Conservation (phyloP, 2,329 filamentous ascomycete genomes). For the Fusarium sp. region DNA sequence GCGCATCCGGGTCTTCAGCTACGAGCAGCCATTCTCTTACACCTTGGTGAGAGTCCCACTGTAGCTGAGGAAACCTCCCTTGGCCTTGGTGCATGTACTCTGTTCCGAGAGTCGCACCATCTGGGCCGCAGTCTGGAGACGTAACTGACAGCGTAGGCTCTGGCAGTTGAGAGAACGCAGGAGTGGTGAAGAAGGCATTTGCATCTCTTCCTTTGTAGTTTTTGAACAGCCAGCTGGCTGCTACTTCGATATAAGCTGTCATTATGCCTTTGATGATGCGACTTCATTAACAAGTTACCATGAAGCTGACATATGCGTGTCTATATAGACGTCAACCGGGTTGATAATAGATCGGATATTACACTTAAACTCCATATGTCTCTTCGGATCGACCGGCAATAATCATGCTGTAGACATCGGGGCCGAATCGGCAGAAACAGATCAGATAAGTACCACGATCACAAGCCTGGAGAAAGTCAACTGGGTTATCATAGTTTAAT, state of each 20-base stretch:
- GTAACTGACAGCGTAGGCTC: conserved; percentile 53
- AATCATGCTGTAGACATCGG: conserved; percentile 18
- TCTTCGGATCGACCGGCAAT: conserved; percentile 37
- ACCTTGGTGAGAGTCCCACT: conserved; percentile 52
- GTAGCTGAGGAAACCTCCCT: conserved; percentile 55
- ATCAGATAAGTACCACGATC: neutral
- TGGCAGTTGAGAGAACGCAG: conserved; percentile 50
- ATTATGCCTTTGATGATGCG: conserved; percentile 17
- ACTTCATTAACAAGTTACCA: neutral
- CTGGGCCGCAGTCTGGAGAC: conserved; percentile 55
- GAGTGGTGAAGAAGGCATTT: conserved; percentile 52
- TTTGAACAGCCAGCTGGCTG: conserved; percentile 55
- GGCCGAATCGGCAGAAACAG: conserved; percentile 37
- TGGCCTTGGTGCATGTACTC: conserved; percentile 55
- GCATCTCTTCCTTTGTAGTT: conserved; percentile 52
- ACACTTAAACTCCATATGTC: neutral
- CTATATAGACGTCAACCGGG: neutral
- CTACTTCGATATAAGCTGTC: conserved; percentile 50
- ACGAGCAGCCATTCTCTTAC: conserved; percentile 60
- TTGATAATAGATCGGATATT: neutral
- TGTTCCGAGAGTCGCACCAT: conserved; percentile 49
- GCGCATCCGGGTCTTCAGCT: conserved; percentile 60
- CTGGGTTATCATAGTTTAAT: neutral
- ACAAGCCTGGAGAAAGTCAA: neutral
- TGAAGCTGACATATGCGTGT: neutral